Evolutionary conservation across 2,329 filamentous ascomycete genomes (phyloP), one percentile per base, ranked within the genome.

Genomic region (Aspergillus clavatus): DNA sequence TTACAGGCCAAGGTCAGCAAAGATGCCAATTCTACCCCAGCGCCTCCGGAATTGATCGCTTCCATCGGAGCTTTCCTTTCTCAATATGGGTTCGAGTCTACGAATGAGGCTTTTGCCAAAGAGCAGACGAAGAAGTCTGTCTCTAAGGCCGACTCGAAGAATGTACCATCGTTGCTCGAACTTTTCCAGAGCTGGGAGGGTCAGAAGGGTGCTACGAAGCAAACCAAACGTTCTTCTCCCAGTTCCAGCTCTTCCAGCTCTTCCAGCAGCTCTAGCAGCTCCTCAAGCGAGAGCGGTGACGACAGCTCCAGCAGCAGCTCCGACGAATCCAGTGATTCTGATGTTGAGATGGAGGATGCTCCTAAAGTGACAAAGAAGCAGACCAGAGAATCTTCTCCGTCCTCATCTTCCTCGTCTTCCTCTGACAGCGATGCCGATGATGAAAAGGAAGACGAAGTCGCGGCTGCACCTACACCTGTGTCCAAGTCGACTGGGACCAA

Each of bases 11-110:
- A 62, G 55, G 23, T 8, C 23, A 24, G 23, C 23, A 24, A 24
- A 24, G 8, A 24, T 24, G 23, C 8, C 23, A 24, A 4, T 8
- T 57, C 40, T 38, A 22, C 27, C 14, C 38, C 40, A 47, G 63
- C 71, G 38, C 74, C 80, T 21, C 77, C 84, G 4, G 66, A 85
- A 64, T 71, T 89, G 27, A 72, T 89, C 60, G 78, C 82, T 49
- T 72, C 87, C 12, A 76, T 89, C 57, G 80, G 81, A 51, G 67
- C 70, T 18, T 89, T 89, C 65, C 74, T 89, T 40, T 75, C 76
- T 33, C 76, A 83, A 37, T 76, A 85, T 63, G 78, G 80, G n/a
- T 85, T 87, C 57, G 66, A 74, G 38, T 73, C 74, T 47, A 79
- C 85, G 37, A 78, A 78, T 58, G 71, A 75, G 47, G 77, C 80